Evolutionary conservation across 2,329 filamentous ascomycete genomes (phyloP).

Genomic region (Didymella sp.): DNA sequence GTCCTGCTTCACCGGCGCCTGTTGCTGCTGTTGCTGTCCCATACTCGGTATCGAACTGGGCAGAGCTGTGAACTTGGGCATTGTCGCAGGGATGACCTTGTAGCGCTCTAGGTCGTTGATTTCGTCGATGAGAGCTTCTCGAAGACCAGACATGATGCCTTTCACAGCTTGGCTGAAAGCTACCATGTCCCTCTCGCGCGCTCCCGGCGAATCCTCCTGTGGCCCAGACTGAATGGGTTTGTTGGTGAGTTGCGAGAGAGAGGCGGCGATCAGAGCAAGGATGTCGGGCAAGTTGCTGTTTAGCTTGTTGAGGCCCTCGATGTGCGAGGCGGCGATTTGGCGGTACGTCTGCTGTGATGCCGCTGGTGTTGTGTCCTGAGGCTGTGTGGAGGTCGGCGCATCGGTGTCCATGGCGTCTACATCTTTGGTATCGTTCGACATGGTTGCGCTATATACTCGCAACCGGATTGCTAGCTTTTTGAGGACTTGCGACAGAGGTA

Average conservation of each 20-base stretch:
- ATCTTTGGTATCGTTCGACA: conserved; percentile 23
- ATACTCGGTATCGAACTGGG: conserved; percentile 16
- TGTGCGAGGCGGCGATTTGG: conserved; percentile 42
- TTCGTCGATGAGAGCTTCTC: conserved; percentile 37
- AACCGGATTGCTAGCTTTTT: neutral
- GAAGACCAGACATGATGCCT: conserved; percentile 65
- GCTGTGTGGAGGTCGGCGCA: conserved; percentile 7
- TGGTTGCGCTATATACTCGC: conserved; percentile 6
- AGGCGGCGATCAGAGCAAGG: conserved; percentile 80
- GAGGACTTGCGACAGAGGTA: neutral
- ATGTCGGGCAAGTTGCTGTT: conserved; percentile 48
- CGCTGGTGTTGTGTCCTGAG: conserved; percentile 11
- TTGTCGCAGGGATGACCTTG: conserved; percentile 42
- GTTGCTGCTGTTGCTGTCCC: conserved; percentile 12
- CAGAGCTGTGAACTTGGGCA: conserved; percentile 28
- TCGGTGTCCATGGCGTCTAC: conserved; percentile 18
- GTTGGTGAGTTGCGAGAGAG: conserved; percentile 68
- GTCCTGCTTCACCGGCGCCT: conserved; percentile 18
- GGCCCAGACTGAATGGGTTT: conserved; percentile 59
- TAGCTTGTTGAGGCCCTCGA: conserved; percentile 41
- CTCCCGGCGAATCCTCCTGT: conserved; percentile 47
- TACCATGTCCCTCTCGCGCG: conserved; percentile 50
- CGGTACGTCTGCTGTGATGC: conserved; percentile 34
- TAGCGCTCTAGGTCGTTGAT: conserved; percentile 41
- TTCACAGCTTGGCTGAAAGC: conserved; percentile 73